phyloP scores from a whole-genome alignment of 768 basidiomycete genomes.

The Rhizopogon vesiculosus region DNA sequence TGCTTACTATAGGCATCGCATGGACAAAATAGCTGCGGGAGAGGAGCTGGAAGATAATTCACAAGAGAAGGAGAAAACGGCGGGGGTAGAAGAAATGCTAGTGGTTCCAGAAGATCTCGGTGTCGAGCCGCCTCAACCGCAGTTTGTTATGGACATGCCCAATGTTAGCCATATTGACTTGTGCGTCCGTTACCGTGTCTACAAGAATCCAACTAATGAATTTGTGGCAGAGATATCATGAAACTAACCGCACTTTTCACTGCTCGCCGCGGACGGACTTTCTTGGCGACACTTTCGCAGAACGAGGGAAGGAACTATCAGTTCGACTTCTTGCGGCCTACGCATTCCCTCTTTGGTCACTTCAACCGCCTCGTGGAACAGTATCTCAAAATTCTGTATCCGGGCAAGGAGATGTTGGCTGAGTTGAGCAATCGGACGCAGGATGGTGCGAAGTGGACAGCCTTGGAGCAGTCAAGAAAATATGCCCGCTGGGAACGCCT shows the following conservation, averaged over 20 bases:
- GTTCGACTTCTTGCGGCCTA: slow-evolving; percentile 95
- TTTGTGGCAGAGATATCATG: slow-evolving; percentile 73
- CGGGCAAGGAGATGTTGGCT: slow-evolving; percentile 69
- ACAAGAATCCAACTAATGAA: not conserved
- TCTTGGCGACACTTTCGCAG: slow-evolving; percentile 79
- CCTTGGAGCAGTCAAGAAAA: slow-evolving; percentile 68
- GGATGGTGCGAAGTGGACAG: slow-evolving; percentile 68
- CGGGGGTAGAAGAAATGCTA: slow-evolving; percentile 25
- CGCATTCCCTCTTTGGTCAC: slow-evolving; percentile 92
- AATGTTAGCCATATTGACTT: slow-evolving; percentile 86
- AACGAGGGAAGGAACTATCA: slow-evolving; percentile 95
- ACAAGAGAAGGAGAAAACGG: slow-evolving; percentile 39
- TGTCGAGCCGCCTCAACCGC: slow-evolving; percentile 70
- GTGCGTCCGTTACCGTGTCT: slow-evolving; percentile 46
- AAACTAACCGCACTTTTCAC: slow-evolving; percentile 96
- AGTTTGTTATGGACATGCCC: slow-evolving; percentile 84
- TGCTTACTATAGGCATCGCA: slow-evolving; percentile 93
- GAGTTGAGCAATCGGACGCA: slow-evolving; percentile 66
- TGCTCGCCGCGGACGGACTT: slow-evolving; percentile 83
- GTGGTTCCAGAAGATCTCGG: slow-evolving; percentile 55
- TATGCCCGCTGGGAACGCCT: slow-evolving; percentile 88
- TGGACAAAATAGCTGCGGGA: slow-evolving; percentile 78
- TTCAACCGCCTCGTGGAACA: slow-evolving; percentile 98
- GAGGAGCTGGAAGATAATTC: slow-evolving; percentile 61
- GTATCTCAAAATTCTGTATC: slow-evolving; percentile 87